Evolutionary conservation across 1,284 basidiomycete genomes (phyloP), one percentile per base, ranked within the genome.

Genomic region (Malassezia nana): DNA sequence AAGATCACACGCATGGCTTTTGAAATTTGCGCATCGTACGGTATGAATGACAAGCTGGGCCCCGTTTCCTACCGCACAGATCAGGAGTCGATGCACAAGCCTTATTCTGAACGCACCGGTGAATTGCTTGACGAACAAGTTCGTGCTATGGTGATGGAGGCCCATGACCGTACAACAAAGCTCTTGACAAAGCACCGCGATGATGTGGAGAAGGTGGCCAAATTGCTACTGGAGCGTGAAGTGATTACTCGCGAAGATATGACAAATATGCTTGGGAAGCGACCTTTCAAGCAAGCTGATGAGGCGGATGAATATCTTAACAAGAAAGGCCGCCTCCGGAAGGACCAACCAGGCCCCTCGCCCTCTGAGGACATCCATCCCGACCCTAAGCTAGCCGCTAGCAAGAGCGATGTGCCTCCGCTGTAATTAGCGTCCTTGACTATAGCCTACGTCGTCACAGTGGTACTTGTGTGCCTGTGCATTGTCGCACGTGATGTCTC

Each of bases 1-100:
- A 98, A 96, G 78, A 94, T 98, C 64, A 95, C 94, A 8, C 84
- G 87, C 61, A 90, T 96, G 84, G 94, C 92, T 2, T 95, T 92
- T 62, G 91, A 96, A 77, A 89, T 81, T 31, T 78, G 79, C 60
- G 70, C 74, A 10, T 74, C 72, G 52, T 77, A 74, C 70, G 92
- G 92, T 56, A 96, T 99, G 92, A 92, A 92, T 77, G 79, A 82
- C 48, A 82, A 84, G 48, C 89, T 99, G 58, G 92, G 92, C 0
- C 94, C 94, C 1, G 86, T 99, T 61, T 90, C 87, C 65, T 99
- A 96, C 74, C 89, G 89, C 50, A 85, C 86, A 30, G 81, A 87
- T 43, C 84, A 84, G 52, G 90, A 95, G 74, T 79, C 81, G 31
- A 92, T 90, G 84, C 88, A 88, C 63, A 98, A 98, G 76, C 92